Evolutionary conservation across 2,329 filamentous ascomycete species (phyloP).

Genomic region (Aspergillus sp.): DNA sequence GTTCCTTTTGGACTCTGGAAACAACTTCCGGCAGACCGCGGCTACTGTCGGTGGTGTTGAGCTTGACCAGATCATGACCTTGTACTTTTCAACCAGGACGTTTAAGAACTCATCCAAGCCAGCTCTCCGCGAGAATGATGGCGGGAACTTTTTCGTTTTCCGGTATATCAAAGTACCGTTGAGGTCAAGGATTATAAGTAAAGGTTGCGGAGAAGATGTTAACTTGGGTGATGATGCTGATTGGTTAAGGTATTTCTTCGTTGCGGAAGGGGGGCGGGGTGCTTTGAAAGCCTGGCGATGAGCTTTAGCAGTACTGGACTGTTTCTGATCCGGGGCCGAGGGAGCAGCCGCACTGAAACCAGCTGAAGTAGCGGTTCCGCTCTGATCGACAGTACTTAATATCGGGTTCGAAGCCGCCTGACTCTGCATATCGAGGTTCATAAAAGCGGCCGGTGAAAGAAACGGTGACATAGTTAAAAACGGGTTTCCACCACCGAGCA

Average conservation of each 20-base stretch:
- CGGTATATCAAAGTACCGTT: conserved; percentile 88
- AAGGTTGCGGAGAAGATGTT: conserved; percentile 54
- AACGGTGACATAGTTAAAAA: conserved; percentile 11
- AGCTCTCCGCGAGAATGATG: conserved; percentile 65
- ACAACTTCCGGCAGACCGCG: conserved; percentile 57
- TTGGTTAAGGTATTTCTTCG: conserved; percentile 59
- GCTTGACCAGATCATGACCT: conserved; percentile 88
- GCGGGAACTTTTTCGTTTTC: conserved; percentile 52
- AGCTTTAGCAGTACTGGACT: neutral
- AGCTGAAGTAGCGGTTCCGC: neutral
- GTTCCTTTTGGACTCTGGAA: conserved; percentile 54
- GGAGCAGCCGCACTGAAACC: neutral
- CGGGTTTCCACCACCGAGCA: conserved; percentile 12
- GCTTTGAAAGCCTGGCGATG: neutral
- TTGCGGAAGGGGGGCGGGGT: conserved; percentile 55
- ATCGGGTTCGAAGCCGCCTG: conserved; percentile 9
- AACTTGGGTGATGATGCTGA: conserved; percentile 48
- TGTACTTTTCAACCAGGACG: conserved; percentile 72
- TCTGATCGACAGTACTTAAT: conserved; percentile 9
- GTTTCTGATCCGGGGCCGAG: neutral
- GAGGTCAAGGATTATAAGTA: conserved; percentile 85
- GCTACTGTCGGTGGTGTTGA: conserved; percentile 72
- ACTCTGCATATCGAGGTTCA: conserved; percentile 15
- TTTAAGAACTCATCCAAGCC: conserved; percentile 67
- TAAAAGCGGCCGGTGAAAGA: conserved; percentile 12